Conservation (phyloP, 345 rosid species). For the Eucalyptus curtisii region DNA sequence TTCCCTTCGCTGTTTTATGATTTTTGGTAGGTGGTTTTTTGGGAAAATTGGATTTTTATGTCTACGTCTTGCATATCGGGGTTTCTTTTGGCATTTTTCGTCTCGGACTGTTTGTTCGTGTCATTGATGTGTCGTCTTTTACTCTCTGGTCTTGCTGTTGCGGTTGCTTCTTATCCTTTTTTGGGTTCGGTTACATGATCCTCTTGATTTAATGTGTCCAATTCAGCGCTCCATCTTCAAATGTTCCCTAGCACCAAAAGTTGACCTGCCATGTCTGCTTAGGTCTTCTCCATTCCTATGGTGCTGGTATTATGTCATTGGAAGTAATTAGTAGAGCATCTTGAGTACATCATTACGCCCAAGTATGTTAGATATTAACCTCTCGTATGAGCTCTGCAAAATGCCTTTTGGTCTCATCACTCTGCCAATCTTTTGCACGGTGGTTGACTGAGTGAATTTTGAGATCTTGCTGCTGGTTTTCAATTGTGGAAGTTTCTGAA, state of each 20-base stretch:
- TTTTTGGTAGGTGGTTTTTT: neutral
- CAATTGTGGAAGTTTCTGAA: neutral
- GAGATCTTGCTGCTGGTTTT: neutral
- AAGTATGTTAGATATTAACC: neutral
- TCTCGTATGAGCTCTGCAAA: neutral
- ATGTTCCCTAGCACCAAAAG: neutral
- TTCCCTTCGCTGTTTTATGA: neutral
- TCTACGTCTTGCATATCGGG: neutral
- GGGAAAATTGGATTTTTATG: neutral
- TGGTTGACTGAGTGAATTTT: neutral
- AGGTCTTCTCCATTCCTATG: neutral
- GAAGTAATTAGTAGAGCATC: neutral
- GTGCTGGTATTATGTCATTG: neutral
- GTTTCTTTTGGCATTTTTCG: neutral
- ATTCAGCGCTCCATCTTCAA: neutral
- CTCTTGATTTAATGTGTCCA: neutral
- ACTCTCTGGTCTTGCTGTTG: neutral
- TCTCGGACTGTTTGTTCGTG: neutral
- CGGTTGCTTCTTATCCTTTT: neutral
- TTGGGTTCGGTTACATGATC: neutral
- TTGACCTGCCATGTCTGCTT: neutral
- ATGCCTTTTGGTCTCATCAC: neutral
- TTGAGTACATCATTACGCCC: neutral
- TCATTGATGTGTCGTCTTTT: neutral
- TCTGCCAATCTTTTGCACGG: neutral